A percentile compares a stretch with the other conserved stretches of the same genome.
Evolutionary conservation across 2,329 filamentous ascomycete species (phyloP).

Genomic region (Fusarium pseudocircinatum): DNA sequence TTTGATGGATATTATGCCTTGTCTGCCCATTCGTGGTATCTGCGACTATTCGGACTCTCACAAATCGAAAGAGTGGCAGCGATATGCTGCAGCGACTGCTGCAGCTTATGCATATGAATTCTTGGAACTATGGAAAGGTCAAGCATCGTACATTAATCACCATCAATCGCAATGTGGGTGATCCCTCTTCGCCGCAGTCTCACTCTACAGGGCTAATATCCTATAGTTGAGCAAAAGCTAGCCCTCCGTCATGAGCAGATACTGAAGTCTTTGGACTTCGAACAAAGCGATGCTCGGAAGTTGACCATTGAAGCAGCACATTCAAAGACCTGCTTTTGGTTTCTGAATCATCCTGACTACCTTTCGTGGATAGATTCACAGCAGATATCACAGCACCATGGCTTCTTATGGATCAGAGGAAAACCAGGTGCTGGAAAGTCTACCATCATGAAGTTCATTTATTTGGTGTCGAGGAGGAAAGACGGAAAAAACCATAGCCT

Average conservation of each 20-base stretch:
- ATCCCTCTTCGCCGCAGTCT: too few species aligned
- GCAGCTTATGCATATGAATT: not conserved
- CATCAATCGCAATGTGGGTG: too few species aligned
- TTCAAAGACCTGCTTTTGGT: constrained; percentile 31
- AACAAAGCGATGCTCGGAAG: constrained; percentile 51
- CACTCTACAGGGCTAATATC: not conserved
- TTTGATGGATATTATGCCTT: not conserved
- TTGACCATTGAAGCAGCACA: constrained; percentile 50
- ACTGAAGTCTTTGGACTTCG: constrained; percentile 50
- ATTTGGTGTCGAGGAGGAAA: too few species aligned
- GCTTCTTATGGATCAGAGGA: constrained; percentile 59
- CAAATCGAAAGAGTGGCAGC: not conserved
- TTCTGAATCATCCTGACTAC: constrained; percentile 4
- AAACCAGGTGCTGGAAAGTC: constrained; percentile 59
- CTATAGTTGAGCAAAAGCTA: not conserved
- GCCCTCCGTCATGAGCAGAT: not conserved
- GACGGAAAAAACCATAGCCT: too few species aligned
- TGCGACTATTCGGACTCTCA: not conserved
- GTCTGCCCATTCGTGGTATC: not conserved
- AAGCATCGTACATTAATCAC: too few species aligned
- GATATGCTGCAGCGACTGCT: not conserved
- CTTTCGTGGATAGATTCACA: constrained; percentile 1
- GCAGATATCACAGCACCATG: constrained; percentile 4
- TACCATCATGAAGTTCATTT: constrained; percentile 56
- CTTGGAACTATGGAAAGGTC: fast-evolving